Percentiles rank a stretch among this genome's conserved stretches.
Conservation (phyloP, 805 yeast species). For the Scheffersomyces spartinae region DNA sequence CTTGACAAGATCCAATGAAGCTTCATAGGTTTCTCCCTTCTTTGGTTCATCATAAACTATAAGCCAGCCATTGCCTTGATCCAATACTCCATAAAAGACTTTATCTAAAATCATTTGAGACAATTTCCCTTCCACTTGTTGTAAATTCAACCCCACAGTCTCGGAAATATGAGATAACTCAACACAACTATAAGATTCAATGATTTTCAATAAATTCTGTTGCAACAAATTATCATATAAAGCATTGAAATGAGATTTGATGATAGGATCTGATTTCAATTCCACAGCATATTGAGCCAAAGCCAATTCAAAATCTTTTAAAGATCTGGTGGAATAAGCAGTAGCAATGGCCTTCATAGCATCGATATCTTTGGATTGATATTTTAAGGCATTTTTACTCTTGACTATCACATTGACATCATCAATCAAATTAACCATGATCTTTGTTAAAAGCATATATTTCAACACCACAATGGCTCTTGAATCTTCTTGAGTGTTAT, state of each 20-base stretch:
- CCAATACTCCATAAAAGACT: slow-evolving; percentile 91
- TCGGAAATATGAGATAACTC: slow-evolving; percentile 83
- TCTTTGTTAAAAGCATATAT: slow-evolving; percentile 85
- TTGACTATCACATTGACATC: slow-evolving; percentile 73
- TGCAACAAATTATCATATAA: slow-evolving; percentile 87
- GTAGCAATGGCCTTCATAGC: slow-evolving; percentile 91
- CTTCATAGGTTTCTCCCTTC: slow-evolving; percentile 79
- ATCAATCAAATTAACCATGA: slow-evolving; percentile 80
- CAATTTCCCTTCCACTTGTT: slow-evolving; percentile 86
- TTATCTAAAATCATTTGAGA: slow-evolving; percentile 95
- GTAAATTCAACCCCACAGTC: slow-evolving; percentile 75
- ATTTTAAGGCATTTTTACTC: slow-evolving; percentile 58
- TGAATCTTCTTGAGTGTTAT: slow-evolving; percentile 51
- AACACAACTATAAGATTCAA: slow-evolving; percentile 94
- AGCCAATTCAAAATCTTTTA: slow-evolving; percentile 84
- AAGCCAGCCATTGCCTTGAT: slow-evolving; percentile 98
- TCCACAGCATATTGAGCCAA: slow-evolving; percentile 60
- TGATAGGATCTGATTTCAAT: slow-evolving; percentile 75
- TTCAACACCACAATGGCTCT: slow-evolving; percentile 69
- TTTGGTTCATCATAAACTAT: slow-evolving; percentile 83
- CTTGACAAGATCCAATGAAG: slow-evolving; percentile 76
- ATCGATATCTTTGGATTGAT: slow-evolving; percentile 77
- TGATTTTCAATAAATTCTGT: slow-evolving; percentile 85
- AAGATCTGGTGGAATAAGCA: slow-evolving; percentile 82
- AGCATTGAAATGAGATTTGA: slow-evolving; percentile 84